phyloP scores from a whole-genome alignment of 106 monocot genomes.

The Posidonia australis region DNA sequence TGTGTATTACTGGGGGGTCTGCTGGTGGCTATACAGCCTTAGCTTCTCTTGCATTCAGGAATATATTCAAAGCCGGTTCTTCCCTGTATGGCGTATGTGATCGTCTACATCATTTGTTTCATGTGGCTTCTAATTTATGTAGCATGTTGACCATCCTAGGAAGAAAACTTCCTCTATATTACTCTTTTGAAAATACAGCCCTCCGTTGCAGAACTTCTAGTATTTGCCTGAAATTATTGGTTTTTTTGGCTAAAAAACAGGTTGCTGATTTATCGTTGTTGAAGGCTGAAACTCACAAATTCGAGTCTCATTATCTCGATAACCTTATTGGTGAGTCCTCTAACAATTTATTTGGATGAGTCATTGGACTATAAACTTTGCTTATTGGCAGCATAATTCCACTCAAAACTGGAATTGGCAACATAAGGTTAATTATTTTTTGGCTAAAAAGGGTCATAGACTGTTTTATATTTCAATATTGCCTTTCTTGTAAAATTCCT shows the following conservation, averaged over 20 bases:
- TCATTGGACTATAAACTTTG: too few species aligned
- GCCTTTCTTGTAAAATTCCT: too few species aligned
- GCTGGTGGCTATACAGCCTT: slow-evolving; percentile 96
- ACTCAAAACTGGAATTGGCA: too few species aligned
- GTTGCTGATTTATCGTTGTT: slow-evolving; percentile 66
- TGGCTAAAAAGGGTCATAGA: too few species aligned
- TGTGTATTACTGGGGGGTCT: slow-evolving; percentile 79
- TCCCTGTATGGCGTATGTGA: slow-evolving; percentile 80
- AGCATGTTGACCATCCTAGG: not conserved
- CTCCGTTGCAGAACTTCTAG: not conserved
- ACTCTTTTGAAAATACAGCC: not conserved
- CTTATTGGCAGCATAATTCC: too few species aligned
- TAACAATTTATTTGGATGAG: not conserved
- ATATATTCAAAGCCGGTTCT: slow-evolving; percentile 82
- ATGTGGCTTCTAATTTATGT: too few species aligned
- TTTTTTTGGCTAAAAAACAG: slow-evolving; percentile 28
- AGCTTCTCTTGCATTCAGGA: slow-evolving; percentile 77
- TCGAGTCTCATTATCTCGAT: slow-evolving; percentile 74
- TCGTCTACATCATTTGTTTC: not conserved
- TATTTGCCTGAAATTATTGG: not conserved
- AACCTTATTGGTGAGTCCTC: slow-evolving; percentile 75
- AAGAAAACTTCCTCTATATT: not conserved
- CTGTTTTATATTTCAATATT: too few species aligned
- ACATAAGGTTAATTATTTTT: too few species aligned
- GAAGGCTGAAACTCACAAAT: slow-evolving; percentile 84